Percentiles rank a stretch among this genome's conserved stretches.
Evolutionary conservation across 441 rosid genomes (phyloP).

Genomic region (Jatropha multifida): DNA sequence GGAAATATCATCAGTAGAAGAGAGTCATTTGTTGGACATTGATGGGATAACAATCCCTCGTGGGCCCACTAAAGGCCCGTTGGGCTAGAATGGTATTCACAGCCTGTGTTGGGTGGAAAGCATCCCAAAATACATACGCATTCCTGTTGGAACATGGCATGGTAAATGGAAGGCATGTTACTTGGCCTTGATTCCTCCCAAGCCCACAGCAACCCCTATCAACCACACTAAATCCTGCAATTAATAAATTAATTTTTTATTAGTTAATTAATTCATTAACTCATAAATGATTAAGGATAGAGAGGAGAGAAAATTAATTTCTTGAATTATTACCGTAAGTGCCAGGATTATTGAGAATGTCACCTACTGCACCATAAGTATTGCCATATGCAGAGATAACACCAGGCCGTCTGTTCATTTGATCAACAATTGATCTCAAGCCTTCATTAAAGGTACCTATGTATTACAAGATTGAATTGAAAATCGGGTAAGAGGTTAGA

Average conservation of each 20-base stretch:
- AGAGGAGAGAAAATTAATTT: neutral
- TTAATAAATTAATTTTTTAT: neutral
- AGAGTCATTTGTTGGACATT: constrained; percentile 72
- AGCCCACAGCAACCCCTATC: constrained; percentile 79
- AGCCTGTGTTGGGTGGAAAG: constrained; percentile 73
- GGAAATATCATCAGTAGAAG: constrained; percentile 17
- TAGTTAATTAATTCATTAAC: neutral
- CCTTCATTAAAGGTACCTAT: constrained; percentile 75
- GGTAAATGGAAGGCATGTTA: constrained; percentile 61
- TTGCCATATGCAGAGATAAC: constrained; percentile 57
- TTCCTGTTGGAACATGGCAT: constrained; percentile 53
- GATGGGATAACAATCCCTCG: constrained; percentile 61
- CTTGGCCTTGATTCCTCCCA: constrained; percentile 61
- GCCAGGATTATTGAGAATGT: constrained; percentile 71
- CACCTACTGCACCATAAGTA: constrained; percentile 63
- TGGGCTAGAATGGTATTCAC: constrained; percentile 50
- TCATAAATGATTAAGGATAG: too few relatives aligned
- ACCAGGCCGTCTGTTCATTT: constrained; percentile 58
- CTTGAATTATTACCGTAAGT: constrained; percentile 41
- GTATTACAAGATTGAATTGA: too few relatives aligned
- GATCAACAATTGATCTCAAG: constrained; percentile 56
- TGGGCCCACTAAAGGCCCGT: constrained; percentile 61
- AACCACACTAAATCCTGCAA: constrained; percentile 57
- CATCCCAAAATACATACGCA: constrained; percentile 73
- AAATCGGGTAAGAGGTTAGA: too few relatives aligned